Evolutionary conservation across 441 rosid species (phyloP).

Genomic region (Omphalea diandra): DNA sequence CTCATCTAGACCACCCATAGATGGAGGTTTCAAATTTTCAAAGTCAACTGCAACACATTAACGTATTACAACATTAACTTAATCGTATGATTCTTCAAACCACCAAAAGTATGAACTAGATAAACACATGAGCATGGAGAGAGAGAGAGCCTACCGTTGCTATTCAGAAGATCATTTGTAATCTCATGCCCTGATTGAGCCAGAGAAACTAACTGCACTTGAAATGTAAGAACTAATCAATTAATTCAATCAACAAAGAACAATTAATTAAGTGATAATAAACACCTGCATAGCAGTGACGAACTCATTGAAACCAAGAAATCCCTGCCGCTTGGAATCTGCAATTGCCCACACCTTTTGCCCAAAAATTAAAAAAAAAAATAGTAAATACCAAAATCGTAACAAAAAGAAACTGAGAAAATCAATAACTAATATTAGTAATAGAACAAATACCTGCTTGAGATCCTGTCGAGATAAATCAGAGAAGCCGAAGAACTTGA

Average conservation of each 20-base stretch:
- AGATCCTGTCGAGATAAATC: slow-evolving; percentile 75
- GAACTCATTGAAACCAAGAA: slow-evolving; percentile 77
- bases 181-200: slow-evolving; percentile 76
- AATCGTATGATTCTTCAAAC: background rate
- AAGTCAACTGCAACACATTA: slow-evolving; percentile 54
- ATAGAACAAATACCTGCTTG: slow-evolving; percentile 62
- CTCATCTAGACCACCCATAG: slow-evolving; percentile 70
- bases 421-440: background rate
- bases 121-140: background rate
- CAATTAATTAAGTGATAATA: background rate
- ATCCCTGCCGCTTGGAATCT: slow-evolving; percentile 84
- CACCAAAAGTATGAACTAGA: background rate
- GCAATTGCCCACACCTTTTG: slow-evolving; percentile 89
- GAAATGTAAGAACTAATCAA: slow-evolving; percentile 9
- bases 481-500: slow-evolving; percentile 77
- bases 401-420: background rate
- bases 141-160: slow-evolving; percentile 38
- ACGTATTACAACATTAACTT: background rate
- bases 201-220: slow-evolving; percentile 66
- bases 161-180: slow-evolving; percentile 52
- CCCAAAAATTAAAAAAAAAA: background rate
- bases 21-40: slow-evolving; percentile 56
- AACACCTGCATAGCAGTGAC: slow-evolving; percentile 80
- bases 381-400: background rate
- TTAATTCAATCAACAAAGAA: background rate